Evolutionary conservation across 129 eudicot genomes (phyloP).

Genomic region (Escallonia herrerae): DNA sequence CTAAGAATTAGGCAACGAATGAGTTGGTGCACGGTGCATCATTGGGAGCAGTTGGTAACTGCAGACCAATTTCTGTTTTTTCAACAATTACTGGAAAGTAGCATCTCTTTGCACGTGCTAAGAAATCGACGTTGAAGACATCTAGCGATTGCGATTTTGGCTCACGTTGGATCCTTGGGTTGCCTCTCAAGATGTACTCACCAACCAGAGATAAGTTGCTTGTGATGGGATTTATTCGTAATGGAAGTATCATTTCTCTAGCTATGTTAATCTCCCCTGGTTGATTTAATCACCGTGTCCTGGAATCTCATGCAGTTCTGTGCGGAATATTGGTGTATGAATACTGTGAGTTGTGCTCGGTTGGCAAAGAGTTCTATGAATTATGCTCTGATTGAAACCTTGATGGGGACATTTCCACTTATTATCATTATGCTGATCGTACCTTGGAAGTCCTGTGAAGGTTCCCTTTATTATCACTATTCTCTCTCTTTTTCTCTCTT

Average conservation of each 20-base stretch:
- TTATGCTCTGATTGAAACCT: conserved; percentile 23
- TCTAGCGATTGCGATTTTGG: background rate
- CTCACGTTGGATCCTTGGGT: background rate
- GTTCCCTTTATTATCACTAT: conserved; percentile 11
- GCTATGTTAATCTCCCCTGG: conserved; percentile 10
- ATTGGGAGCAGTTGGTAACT: too few relatives aligned
- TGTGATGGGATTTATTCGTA: conserved; percentile 22
- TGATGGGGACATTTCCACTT: conserved; percentile 11
- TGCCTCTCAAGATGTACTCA: conserved; percentile 5
- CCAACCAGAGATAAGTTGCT: conserved; percentile 11
- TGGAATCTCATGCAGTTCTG: conserved; percentile 40
- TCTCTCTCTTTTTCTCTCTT: conserved; percentile 19
- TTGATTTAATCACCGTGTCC: conserved; percentile 12
- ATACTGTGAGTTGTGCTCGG: conserved; percentile 13
- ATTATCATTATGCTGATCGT: background rate
- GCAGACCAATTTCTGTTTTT: too few relatives aligned
- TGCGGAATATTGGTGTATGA: conserved; percentile 16
- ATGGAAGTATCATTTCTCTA: conserved; percentile 6
- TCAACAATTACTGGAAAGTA: too few relatives aligned
- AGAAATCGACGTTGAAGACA: background rate
- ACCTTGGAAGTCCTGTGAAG: background rate
- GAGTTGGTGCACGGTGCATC: too few relatives aligned
- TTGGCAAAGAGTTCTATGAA: conserved; percentile 17
- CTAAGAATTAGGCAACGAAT: too few relatives aligned
- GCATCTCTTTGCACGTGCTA: too few relatives aligned